These are phyloP conservation scores for Mycena galopus DNA, from an alignment of 768 basidiomycete genomes.

Conservation along the genomic window DNA sequence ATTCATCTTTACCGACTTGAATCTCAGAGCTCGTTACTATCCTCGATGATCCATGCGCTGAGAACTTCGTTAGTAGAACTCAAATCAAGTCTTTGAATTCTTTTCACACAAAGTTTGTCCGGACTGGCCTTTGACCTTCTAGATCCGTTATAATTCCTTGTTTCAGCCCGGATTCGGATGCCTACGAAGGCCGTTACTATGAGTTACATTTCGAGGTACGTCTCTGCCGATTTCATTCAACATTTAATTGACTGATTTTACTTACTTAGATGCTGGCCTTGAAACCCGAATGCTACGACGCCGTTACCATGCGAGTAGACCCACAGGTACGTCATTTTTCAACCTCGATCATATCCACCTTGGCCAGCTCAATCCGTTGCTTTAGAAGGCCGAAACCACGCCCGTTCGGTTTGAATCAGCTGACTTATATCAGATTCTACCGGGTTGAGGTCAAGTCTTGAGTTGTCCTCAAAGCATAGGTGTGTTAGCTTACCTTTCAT, in stretches of 20 bases:
- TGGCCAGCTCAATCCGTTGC: not conserved
- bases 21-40: not conserved
- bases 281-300: not conserved
- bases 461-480: no score
- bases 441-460: no score
- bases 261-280: not conserved
- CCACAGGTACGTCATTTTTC: not conserved
- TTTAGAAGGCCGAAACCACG: not conserved
- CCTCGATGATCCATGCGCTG: not conserved
- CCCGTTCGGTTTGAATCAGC: not conserved
- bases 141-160: no score
- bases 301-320: not conserved
- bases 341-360: not conserved
- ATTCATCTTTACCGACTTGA: not conserved
- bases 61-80: not conserved
- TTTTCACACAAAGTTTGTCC: not conserved
- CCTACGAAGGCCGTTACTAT: not conserved
- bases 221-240: not conserved
- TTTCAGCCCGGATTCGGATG: not conserved
- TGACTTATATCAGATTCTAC: no score
- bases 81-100: not conserved
- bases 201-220: not conserved
- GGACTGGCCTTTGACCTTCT: not conserved
- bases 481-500: no score
- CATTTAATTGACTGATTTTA: not conserved